Conservation (phyloP, 1,139 yeast genomes). For the Kazachstania sp. region DNA sequence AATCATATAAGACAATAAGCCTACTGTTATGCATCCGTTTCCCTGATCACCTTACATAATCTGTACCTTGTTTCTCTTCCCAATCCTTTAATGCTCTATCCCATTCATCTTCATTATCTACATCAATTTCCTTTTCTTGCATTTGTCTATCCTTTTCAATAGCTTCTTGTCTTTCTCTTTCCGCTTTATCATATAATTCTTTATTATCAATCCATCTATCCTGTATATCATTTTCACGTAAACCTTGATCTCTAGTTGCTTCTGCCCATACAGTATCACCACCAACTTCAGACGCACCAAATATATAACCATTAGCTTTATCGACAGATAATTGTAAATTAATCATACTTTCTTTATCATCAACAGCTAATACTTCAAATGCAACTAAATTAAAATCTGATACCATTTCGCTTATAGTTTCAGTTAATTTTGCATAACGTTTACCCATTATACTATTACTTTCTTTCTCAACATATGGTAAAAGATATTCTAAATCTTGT, state of each 20-base stretch:
- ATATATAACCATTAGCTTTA: conserved; percentile 86
- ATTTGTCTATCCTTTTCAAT: conserved; percentile 32
- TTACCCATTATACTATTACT: conserved; percentile 41
- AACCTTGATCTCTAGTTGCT: conserved; percentile 73
- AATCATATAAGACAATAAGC: too few relatives aligned
- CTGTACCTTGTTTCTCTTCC: conserved; percentile 38
- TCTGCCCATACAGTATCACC: conserved; percentile 97
- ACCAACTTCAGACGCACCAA: conserved; percentile 87
- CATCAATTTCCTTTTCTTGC: conserved; percentile 36
- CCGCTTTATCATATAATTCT: conserved; percentile 63
- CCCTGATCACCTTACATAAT: conserved; percentile 22
- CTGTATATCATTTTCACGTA: conserved; percentile 55
- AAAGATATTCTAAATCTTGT: conserved; percentile 64
- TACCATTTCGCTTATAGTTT: conserved; percentile 72
- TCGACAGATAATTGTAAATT: conserved; percentile 67
- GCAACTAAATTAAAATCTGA: conserved; percentile 82
- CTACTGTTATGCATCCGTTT: too few relatives aligned
- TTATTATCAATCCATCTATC: conserved; percentile 94
- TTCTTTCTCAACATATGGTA: conserved; percentile 66
- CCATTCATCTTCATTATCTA: conserved; percentile 58
- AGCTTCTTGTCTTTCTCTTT: conserved; percentile 37
- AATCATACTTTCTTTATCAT: conserved; percentile 88
- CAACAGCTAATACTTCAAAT: conserved; percentile 83
- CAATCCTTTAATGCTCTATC: conserved; percentile 55
- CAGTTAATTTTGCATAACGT: conserved; percentile 60